A percentile compares a stretch with the other conserved stretches of the same genome.
phyloP scores from a whole-genome alignment of 805 yeast genomes.

The Nakazawaea wickerhamii region DNA sequence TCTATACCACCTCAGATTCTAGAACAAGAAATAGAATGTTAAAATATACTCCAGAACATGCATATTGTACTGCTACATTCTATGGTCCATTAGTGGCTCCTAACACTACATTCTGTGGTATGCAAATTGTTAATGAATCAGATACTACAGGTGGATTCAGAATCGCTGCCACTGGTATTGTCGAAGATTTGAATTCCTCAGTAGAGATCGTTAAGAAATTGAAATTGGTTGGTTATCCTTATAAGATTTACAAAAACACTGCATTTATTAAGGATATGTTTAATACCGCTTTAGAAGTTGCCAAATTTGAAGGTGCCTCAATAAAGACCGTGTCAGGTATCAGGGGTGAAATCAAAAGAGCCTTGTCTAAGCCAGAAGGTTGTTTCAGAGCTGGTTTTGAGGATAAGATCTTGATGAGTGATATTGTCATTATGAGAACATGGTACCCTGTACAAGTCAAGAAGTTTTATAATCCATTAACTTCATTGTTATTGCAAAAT shows the following conservation, averaged over 20 bases:
- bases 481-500: conserved; percentile 72
- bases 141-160: conserved; percentile 88
- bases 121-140: conserved; percentile 77
- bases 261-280: conserved; percentile 98
- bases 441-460: conserved; percentile 95
- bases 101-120: conserved; percentile 95
- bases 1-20: conserved; percentile 94
- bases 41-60: conserved; percentile 97
- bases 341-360: conserved; percentile 95
- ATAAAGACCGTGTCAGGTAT: conserved; percentile 96
- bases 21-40: conserved; percentile 97
- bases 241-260: conserved; percentile 89
- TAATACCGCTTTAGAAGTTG: conserved; percentile 85
- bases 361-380: conserved; percentile 91
- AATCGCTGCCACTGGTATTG: conserved; percentile 94
- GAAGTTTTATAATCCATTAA: conserved; percentile 92
- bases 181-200: conserved; percentile 85
- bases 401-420: conserved; percentile 88
- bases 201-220: conserved; percentile 93
- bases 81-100: conserved; percentile 98
- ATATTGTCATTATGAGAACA: conserved; percentile 82
- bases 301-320: conserved; percentile 96
- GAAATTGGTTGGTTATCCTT: conserved; percentile 92
- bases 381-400: conserved; percentile 95
- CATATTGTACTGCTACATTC: conserved; percentile 91